These are phyloP conservation scores for Nitzschia sp. DNA, from an alignment of 108 stramenopile genomes.

Conservation along the genomic window DNA sequence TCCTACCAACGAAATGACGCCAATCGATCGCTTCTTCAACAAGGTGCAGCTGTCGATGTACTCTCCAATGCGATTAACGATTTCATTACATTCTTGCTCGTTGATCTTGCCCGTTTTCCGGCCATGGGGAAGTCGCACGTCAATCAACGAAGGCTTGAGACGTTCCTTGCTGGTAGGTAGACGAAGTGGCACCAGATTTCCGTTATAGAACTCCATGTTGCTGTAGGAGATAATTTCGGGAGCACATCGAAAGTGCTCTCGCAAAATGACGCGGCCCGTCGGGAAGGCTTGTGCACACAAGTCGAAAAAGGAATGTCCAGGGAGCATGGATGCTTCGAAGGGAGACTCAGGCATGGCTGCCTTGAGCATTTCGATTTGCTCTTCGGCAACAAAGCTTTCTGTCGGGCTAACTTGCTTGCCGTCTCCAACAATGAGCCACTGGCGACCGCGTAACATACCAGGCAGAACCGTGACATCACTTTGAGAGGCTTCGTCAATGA, in stretches of 20 bases:
- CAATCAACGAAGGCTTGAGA: slow-evolving; percentile 53
- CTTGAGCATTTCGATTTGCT: slow-evolving; percentile 48
- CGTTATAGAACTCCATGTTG: slow-evolving; percentile 56
- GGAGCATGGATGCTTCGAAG: slow-evolving; percentile 47
- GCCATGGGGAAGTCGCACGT: slow-evolving; percentile 41
- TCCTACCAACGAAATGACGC: slow-evolving; percentile 63
- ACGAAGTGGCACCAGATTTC: slow-evolving; percentile 47
- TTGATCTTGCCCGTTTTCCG: slow-evolving; percentile 59
- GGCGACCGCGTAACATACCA: slow-evolving; percentile 64
- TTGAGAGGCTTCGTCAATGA: slow-evolving; percentile 68
- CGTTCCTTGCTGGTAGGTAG: slow-evolving; percentile 50
- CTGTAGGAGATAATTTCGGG: slow-evolving; percentile 61
- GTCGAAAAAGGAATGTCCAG: slow-evolving; percentile 67
- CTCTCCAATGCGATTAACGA: slow-evolving; percentile 43
- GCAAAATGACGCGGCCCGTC: slow-evolving; percentile 50
- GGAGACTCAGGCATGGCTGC: slow-evolving; percentile 50
- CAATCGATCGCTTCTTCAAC: slow-evolving; percentile 40
- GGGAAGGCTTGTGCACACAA: slow-evolving; percentile 67
- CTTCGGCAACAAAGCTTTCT: slow-evolving; percentile 63
- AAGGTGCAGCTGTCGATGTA: slow-evolving; percentile 18
- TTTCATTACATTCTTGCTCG: slow-evolving; percentile 50
- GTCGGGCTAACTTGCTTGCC: slow-evolving; percentile 66
- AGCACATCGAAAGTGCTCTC: slow-evolving; percentile 69
- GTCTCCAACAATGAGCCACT: slow-evolving; percentile 80
- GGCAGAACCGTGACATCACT: slow-evolving; percentile 60